Conservation (phyloP, 805 yeast genomes). For the Saccharomycopsis sp. region DNA sequence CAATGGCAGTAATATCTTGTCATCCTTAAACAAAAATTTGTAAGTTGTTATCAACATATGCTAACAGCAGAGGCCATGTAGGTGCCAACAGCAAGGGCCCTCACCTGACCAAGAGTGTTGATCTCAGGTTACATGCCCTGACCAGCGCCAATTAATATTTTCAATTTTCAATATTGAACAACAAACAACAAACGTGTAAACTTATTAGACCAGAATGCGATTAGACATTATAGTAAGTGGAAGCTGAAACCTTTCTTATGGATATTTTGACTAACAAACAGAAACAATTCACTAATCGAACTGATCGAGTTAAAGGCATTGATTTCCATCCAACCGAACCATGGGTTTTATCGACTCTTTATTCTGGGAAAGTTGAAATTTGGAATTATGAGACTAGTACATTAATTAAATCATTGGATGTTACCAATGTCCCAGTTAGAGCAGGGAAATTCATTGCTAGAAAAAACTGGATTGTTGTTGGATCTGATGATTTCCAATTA, state of each 20-base stretch:
- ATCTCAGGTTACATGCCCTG: too few species aligned
- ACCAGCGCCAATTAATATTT: too few species aligned
- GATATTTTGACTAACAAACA: constrained; percentile 25
- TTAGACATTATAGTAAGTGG: constrained; percentile 1
- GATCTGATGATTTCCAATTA: constrained; percentile 91
- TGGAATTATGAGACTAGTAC: constrained; percentile 89
- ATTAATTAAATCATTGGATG: constrained; percentile 83
- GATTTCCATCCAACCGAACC: constrained; percentile 98
- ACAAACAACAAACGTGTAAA: too few species aligned
- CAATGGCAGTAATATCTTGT: too few species aligned
- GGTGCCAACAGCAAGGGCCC: too few species aligned
- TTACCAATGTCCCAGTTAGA: constrained; percentile 93
- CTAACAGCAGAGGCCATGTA: too few species aligned
- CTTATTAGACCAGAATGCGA: background rate
- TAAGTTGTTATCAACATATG: too few species aligned
- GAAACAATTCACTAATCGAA: constrained; percentile 82
- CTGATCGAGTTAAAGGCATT: constrained; percentile 95
- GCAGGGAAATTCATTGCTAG: constrained; percentile 93
- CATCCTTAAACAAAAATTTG: too few species aligned
- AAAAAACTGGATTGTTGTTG: constrained; percentile 95
- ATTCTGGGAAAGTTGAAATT: constrained; percentile 85
- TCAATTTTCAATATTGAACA: too few species aligned
- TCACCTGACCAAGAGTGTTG: too few species aligned
- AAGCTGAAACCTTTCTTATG: background rate
- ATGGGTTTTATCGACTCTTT: constrained; percentile 88